These are phyloP conservation scores for Lyophyllum atratum DNA, from an alignment of 768 basidiomycete species.

Conservation along the genomic window DNA sequence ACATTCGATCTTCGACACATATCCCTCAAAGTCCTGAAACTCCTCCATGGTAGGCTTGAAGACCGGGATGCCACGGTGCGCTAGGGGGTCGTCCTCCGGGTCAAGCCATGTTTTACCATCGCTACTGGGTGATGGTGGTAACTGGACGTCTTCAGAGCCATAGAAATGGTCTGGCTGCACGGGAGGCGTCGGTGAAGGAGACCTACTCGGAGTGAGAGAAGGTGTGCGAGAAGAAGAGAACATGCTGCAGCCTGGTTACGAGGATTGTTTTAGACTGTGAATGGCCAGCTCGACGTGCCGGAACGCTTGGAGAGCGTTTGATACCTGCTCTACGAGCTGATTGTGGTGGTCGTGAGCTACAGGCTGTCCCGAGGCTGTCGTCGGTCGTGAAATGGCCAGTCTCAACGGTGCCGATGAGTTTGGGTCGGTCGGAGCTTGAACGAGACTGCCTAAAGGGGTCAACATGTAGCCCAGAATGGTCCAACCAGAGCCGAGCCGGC, in stretches of 20 bases:
- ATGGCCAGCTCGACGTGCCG: conserved; percentile 3
- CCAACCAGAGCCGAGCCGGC: conserved; percentile 9
- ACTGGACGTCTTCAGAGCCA: conserved; percentile 49
- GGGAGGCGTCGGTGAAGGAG: conserved; percentile 54
- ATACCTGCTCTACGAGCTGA: neutral
- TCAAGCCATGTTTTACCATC: conserved; percentile 67
- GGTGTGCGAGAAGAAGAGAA: conserved; percentile 37
- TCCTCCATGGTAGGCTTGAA: conserved; percentile 95
- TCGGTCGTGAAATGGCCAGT: conserved; percentile 14
- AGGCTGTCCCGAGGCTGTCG: conserved; percentile 1
- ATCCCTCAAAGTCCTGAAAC: conserved; percentile 89
- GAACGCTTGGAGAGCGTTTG: neutral
- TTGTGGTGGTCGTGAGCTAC: conserved; percentile 4
- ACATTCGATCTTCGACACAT: conserved; percentile 81
- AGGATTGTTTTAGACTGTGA: conserved; percentile 4
- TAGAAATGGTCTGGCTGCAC: conserved; percentile 88
- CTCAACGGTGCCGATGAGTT: conserved; percentile 5
- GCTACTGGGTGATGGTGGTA: conserved; percentile 62
- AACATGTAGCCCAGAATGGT: conserved; percentile 8
- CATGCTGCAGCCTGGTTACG: conserved; percentile 25
- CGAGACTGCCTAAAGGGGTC: conserved; percentile 26
- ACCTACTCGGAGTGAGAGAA: conserved; percentile 49
- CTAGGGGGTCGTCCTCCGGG: conserved; percentile 79
- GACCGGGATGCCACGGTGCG: conserved; percentile 91
- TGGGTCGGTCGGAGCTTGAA: conserved; percentile 31